A percentile compares a stretch with the other conserved stretches of the same genome.
Conservation (phyloP, 1,139 yeast genomes). For the Yarrowia galli region DNA sequence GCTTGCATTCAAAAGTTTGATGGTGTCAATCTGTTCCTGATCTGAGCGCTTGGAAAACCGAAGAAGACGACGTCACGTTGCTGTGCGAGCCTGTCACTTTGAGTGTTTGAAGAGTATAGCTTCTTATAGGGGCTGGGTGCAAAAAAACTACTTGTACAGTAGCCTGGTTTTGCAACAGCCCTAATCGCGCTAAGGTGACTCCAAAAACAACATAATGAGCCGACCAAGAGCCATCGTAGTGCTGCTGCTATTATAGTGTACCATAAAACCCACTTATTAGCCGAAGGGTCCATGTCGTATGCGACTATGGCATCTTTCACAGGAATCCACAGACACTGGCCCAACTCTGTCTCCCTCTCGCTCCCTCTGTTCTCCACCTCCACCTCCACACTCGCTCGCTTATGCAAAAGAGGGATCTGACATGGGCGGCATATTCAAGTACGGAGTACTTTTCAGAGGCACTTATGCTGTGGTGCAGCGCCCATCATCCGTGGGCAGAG, state of each 20-base stretch:
- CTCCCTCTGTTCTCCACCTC: neutral
- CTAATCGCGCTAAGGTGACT: neutral
- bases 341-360: neutral
- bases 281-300: conserved; percentile 1
- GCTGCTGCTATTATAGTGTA: neutral
- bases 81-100: too few species aligned
- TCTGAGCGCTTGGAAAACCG: neutral
- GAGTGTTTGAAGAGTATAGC: too few species aligned
- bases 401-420: conserved; percentile 21
- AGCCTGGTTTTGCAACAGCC: neutral
- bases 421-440: neutral
- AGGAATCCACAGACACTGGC: too few species aligned
- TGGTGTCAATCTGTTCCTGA: conserved; percentile 4
- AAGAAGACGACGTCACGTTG: neutral
- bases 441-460: neutral
- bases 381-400: conserved; percentile 31
- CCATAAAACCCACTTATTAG: neutral
- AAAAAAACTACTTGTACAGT: neutral
- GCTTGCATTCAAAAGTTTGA: conserved; percentile 23
- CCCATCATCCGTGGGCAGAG: neutral
- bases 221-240: neutral
- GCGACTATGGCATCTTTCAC: too few species aligned
- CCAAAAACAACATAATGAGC: neutral
- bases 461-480: neutral
- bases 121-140: neutral